These are phyloP conservation scores for Clavispora asparagi DNA, from an alignment of 805 yeast species.

Conservation along the genomic window DNA sequence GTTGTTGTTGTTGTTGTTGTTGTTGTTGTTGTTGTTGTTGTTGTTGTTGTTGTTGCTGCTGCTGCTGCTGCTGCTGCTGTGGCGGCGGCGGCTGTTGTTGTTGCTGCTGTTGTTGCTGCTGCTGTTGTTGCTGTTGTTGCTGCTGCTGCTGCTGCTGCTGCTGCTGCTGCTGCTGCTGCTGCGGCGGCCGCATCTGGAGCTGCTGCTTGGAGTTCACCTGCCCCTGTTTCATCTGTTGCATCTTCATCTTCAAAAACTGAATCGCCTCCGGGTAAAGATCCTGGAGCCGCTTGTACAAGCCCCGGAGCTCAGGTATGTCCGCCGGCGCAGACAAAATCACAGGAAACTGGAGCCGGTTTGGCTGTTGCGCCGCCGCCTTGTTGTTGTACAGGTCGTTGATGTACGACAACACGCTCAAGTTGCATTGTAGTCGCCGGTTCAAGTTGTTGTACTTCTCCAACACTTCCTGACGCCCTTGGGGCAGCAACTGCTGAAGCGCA, in stretches of 20 bases:
- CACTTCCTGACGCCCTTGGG: conserved; percentile 26
- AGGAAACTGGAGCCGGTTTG: conserved; percentile 33
- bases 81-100: too few relatives aligned
- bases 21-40: conserved; percentile 1
- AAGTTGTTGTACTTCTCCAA: conserved; percentile 36
- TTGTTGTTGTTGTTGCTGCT: background rate
- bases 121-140: conserved; percentile 1
- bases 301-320: conserved; percentile 49
- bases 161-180: conserved; percentile 10
- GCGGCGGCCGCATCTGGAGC: conserved; percentile 7
- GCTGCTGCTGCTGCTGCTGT: background rate
- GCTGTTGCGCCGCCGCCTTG: conserved; percentile 22
- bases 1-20: background rate
- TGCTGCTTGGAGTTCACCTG: conserved; percentile 7
- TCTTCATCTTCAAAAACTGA: conserved; percentile 32
- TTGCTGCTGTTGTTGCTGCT: background rate
- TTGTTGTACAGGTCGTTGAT: conserved; percentile 35
- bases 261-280: conserved; percentile 52
- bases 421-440: conserved; percentile 38
- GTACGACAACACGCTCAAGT: conserved; percentile 34
- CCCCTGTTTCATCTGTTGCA: conserved; percentile 33
- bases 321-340: conserved; percentile 50
- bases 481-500: conserved; percentile 26
- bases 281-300: conserved; percentile 42
- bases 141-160: conserved; percentile 7